Base-by-base conservation (phyloP, 208 protist species). In the Borovskyia barvae region DNA sequence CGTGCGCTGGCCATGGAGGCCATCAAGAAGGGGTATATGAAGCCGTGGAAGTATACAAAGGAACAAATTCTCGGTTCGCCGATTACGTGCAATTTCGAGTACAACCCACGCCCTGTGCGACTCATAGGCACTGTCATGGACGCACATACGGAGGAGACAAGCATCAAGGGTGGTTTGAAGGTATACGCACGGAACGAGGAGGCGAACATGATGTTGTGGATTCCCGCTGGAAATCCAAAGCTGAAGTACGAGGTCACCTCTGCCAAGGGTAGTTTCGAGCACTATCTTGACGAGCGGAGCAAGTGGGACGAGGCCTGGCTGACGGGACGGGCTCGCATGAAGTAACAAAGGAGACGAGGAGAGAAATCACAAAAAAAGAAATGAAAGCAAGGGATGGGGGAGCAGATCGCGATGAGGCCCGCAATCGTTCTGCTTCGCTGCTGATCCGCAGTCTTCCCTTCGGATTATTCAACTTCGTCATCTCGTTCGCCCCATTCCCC, bases 251-350 rank as follows among this genome's bases (percentile, higher is more conserved):
- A 95, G 58, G 62, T 95, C 17, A 92, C 86, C 19, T 65, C 83
- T 3, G 75, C 90, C 1, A 80, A 78, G 26, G 90, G 90, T 37
- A 91, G 81, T 66, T 93, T 95, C 57, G 79, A 93, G 74, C 90
- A 95, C 46, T 95, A 93, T 48, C 64, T 95, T 12, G 74, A 93
- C 49, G 90, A 95, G 54, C 86, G 86, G 0, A 88, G 92, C 54
- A 93, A 93, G 68, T 95, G 90, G 87, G 90, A 95, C 58, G 90
- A 95, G 75, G 85, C 87, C 15, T 95, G 87, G 84, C 36, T 95
- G 32, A 95, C 90, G n/a, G 90, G 90, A 8, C 77, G 86, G 33
- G 87, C 90, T 20, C 82, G 84, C 47, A 88, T 95, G 68, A 93
- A 93, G 57, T 95, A 83, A 74, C 29, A 19, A 17, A 5, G 14